Evolutionary conservation across 2,329 filamentous ascomycete genomes (phyloP), one percentile per base, ranked within the genome.

Genomic region (Hypoxylon sp.): DNA sequence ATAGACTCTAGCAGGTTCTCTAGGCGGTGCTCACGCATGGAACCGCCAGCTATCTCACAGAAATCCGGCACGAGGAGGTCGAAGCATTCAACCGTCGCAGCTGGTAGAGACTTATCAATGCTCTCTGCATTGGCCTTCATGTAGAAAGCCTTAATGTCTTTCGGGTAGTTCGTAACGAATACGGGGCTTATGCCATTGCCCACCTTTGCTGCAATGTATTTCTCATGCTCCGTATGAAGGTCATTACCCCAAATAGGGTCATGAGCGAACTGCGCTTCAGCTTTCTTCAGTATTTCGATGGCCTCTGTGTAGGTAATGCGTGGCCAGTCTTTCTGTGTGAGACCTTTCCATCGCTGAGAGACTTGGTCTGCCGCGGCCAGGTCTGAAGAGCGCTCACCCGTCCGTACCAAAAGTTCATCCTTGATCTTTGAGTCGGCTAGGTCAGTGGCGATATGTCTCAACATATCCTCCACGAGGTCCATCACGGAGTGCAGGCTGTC

Each of bases 101-200:
- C 69, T 9, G 61, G 41, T 26, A 36, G 29, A 23, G 60, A 42
- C n/a, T 3, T 29, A 26, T 32, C 35, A 40, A 9, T n/a, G 34
- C 51, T 54, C 11, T 45, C 45, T 13, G 54, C 52, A 13, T 42
- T 58, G 13, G 53, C 48, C 54, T 65, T 69, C 89, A 91, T 92
- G 71, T 92, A 99, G 73, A 97, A 99, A 7, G 93, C 90, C 73
- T 99, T 99, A 69, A 94, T 85, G 36, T 79, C 77, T 59, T 83
- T 83, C n/a, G 94, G 94, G 68, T 97, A 99, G 69, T 97, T 81
- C 9, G 92, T 97, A 59, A 99, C 86, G 68, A 97, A 97, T 32
- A 97, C 79, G 5, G 94, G 94, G 36, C 81, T 75, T 60, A 69
- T 70, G 29, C 75, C 74, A 20, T 75, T 72, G 35, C 73, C 73